A percentile compares a stretch with the other conserved stretches of the same genome.
phyloP scores from a whole-genome alignment of 805 yeast species.

The Saccharomycopsis sp. region DNA sequence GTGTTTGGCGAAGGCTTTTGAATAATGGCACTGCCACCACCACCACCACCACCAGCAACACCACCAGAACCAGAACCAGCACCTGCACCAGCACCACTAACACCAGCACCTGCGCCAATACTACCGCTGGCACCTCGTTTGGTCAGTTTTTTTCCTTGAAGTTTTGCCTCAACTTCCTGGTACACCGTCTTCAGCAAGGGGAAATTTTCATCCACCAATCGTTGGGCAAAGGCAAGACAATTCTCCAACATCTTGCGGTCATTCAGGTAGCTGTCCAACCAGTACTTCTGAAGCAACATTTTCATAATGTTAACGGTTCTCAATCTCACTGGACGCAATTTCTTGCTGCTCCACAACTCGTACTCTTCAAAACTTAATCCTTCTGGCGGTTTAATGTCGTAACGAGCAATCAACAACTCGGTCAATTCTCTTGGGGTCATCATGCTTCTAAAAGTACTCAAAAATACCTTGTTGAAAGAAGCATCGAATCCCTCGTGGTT shows the following conservation, averaged over 20 bases:
- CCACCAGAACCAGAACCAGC: constrained; percentile 18
- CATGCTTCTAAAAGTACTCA: constrained; percentile 70
- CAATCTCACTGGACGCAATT: constrained; percentile 56
- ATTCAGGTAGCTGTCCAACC: constrained; percentile 50
- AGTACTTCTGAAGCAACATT: constrained; percentile 55
- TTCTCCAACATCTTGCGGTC: constrained; percentile 34
- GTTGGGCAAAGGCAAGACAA: constrained; percentile 33
- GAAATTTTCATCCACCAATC: constrained; percentile 33
- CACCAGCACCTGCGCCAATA: constrained; percentile 6
- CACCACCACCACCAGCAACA: constrained; percentile 3
- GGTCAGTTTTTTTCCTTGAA: constrained; percentile 17
- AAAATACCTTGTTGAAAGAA: constrained; percentile 56
- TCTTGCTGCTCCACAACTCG: constrained; percentile 63
- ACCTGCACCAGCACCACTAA: constrained; percentile 1
- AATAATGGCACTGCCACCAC: constrained; percentile 4
- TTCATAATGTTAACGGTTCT: constrained; percentile 62
- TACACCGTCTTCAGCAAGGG: constrained; percentile 36
- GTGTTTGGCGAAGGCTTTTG: constrained; percentile 10
- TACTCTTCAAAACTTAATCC: constrained; percentile 79
- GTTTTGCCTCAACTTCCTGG: constrained; percentile 31
- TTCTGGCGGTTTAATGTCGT: constrained; percentile 72
- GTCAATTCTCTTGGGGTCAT: constrained; percentile 57
- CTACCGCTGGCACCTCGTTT: constrained; percentile 18
- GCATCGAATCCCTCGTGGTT: constrained; percentile 59
- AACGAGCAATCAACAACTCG: constrained; percentile 51